Percentiles rank a stretch among this genome's conserved stretches.
These are phyloP conservation scores for Ceratocystis ficicola DNA, from an alignment of 2,329 filamentous ascomycete species.

Conservation along the genomic window DNA sequence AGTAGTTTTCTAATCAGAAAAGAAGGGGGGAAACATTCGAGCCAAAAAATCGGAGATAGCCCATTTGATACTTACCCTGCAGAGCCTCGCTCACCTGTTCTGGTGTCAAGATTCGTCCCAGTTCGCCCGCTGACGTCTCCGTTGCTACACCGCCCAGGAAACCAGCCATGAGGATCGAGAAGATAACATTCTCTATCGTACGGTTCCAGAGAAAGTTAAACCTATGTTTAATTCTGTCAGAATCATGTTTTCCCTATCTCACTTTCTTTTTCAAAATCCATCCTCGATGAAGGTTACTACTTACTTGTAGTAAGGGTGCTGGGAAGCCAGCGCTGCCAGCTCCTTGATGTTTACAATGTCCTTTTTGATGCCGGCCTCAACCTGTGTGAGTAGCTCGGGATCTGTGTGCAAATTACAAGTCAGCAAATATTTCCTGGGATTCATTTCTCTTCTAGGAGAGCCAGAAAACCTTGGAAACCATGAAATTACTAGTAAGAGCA, in stretches of 20 bases:
- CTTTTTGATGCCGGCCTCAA: constrained; percentile 58
- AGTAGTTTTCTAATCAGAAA: not conserved
- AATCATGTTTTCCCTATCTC: not conserved
- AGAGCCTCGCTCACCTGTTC: constrained; percentile 75
- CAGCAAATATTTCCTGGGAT: not conserved
- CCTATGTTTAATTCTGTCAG: constrained; percentile 29
- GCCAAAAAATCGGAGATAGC: not conserved
- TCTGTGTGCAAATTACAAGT: constrained; percentile 37
- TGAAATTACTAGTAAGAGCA: too few species aligned
- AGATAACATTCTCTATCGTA: constrained; percentile 67
- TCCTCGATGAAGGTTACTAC: constrained; percentile 18
- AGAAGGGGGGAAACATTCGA: not conserved
- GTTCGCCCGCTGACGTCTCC: constrained; percentile 41
- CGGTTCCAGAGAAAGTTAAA: constrained; percentile 80
- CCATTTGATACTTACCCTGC: constrained; percentile 41
- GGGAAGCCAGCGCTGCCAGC: constrained; percentile 61
- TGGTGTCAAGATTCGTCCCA: constrained; percentile 64
- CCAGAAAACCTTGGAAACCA: too few species aligned
- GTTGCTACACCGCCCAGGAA: constrained; percentile 65
- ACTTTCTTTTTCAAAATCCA: not conserved
- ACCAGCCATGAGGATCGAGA: constrained; percentile 44
- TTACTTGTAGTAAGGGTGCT: constrained; percentile 93
- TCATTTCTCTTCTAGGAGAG: too few species aligned
- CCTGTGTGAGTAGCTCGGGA: constrained; percentile 52
- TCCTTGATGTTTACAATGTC: constrained; percentile 59